A percentile compares a stretch with the other conserved stretches of the same genome.
phyloP scores from a whole-genome alignment of 139 green algal species.

The Ettlia oleoabundans region DNA sequence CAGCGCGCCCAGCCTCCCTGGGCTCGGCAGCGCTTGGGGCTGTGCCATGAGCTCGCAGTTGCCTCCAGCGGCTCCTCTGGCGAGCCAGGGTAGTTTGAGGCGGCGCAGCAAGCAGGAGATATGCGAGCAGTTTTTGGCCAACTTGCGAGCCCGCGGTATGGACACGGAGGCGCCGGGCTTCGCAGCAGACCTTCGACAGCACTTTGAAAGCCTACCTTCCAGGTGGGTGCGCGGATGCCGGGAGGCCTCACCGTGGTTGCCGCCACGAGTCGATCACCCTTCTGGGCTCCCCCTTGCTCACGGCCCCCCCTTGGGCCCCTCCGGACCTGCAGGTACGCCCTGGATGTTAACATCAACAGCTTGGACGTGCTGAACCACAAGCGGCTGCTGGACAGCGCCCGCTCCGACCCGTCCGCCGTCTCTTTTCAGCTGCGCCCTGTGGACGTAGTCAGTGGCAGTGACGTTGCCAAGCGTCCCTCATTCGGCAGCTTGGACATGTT shows the following conservation, averaged over 20 bases:
- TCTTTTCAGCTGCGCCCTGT: slow-evolving; percentile 89
- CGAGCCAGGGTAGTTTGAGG: slow-evolving; percentile 20
- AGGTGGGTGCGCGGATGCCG: slow-evolving; percentile 30
- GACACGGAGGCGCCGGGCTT: slow-evolving; percentile 69
- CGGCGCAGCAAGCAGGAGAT: slow-evolving; percentile 66
- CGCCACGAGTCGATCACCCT: too few species aligned
- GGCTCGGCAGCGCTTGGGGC: neutral
- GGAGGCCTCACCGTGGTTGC: too few species aligned
- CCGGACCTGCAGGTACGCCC: slow-evolving; percentile 65
- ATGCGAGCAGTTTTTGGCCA: slow-evolving; percentile 69
- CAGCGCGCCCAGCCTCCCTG: neutral
- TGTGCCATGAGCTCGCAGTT: neutral
- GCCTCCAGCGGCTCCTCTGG: neutral
- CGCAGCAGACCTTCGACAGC: slow-evolving; percentile 72
- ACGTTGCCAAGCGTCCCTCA: slow-evolving; percentile 41
- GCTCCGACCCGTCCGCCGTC: slow-evolving; percentile 76
- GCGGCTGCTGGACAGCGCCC: slow-evolving; percentile 87
- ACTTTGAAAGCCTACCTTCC: slow-evolving; percentile 86
- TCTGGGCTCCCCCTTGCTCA: neutral
- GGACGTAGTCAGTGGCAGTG: slow-evolving; percentile 63
- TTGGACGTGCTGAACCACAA: slow-evolving; percentile 95
- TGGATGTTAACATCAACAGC: slow-evolving; percentile 91
- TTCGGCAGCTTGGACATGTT: slow-evolving; percentile 51
- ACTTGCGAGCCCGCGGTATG: slow-evolving; percentile 65
- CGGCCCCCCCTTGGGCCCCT: neutral